Conservation (phyloP, 345 rosid species). For the Clarkia xantiana region DNA sequence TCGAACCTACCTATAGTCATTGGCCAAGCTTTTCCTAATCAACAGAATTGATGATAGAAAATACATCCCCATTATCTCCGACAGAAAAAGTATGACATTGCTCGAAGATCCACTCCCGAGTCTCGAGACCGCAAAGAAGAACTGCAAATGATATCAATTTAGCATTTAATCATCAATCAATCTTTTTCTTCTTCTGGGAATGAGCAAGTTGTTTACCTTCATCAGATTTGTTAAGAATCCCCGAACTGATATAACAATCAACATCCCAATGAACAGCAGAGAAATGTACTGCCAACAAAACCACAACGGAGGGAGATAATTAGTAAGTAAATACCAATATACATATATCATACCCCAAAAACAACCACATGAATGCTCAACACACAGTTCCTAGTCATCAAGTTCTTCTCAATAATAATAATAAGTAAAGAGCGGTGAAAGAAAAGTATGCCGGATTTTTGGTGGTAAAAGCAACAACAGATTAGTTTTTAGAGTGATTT, state of each 20-base stretch:
- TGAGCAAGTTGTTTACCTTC: slow-evolving; percentile 40
- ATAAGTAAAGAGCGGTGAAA: too few relatives aligned
- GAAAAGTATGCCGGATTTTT: too few relatives aligned
- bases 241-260: slow-evolving; percentile 82
- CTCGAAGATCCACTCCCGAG: slow-evolving; percentile 99
- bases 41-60: slow-evolving; percentile 86
- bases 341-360: too few relatives aligned
- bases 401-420: too few relatives aligned
- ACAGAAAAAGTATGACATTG: slow-evolving; percentile 83
- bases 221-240: slow-evolving; percentile 83
- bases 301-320: too few relatives aligned
- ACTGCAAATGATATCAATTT: slow-evolving; percentile 36
- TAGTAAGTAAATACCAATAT: too few relatives aligned
- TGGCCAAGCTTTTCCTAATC: slow-evolving; percentile 92
- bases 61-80: slow-evolving; percentile 99
- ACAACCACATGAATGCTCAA: too few relatives aligned
- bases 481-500: too few relatives aligned
- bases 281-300: slow-evolving; percentile 58
- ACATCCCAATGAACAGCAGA: slow-evolving; percentile 77
- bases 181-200: neutral
- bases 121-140: slow-evolving; percentile 96
- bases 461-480: too few relatives aligned
- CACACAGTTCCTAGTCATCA: too few relatives aligned
- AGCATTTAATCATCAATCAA: neutral
- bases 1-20: slow-evolving; percentile 69